Evolutionary conservation across 345 rosid species (phyloP), one percentile per base, ranked within the genome.

Genomic region (Salix suchowensis): DNA sequence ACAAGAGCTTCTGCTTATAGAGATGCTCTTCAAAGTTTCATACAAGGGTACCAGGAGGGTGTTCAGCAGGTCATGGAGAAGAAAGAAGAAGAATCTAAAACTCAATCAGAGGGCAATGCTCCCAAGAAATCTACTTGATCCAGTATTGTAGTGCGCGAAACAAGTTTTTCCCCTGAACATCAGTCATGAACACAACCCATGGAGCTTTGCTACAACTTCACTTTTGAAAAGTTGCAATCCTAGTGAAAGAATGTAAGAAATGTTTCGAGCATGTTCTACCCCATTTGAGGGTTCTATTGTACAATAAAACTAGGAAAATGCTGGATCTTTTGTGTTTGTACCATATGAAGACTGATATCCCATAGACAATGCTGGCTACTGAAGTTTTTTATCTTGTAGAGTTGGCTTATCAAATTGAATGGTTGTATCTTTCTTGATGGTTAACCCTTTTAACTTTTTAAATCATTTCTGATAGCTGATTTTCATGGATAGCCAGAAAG

Each of bases 11-110:
- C 97, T 74, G 88, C 94, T 4, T 96, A 88, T 68, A 88, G 86
- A 87, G 97, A 96, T 83, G 96, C 94, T 80, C 91, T 93, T 52
- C 66, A 85, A 72, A 87, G 89, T 84, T 90, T 91, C 75, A 77
- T 91, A 30, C 84, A 85, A 84, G 97, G 98, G 66, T 90, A 91
- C 81, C 94, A 91, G 75, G 93, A 93, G 79, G 94, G 98, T 26
- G 65, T 91, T 54, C 93, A 91, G 78, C 89, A 88, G 83, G 89
- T 84, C 74, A 81, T 86, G 90, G 90, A 87, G 77, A 85, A 78
- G 81, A 87, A 89, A 67, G 83, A 79, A 67, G 88, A 86, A 67
- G 88, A 86, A 65, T 42, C 89, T 40, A 44, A 87, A 67, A 67
- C 83, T 78, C 76, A 82, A 68, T 67, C 73, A 54, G 79, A 77